Conservation (phyloP, 768 basidiomycete species). For the Hericium rajendrae region DNA sequence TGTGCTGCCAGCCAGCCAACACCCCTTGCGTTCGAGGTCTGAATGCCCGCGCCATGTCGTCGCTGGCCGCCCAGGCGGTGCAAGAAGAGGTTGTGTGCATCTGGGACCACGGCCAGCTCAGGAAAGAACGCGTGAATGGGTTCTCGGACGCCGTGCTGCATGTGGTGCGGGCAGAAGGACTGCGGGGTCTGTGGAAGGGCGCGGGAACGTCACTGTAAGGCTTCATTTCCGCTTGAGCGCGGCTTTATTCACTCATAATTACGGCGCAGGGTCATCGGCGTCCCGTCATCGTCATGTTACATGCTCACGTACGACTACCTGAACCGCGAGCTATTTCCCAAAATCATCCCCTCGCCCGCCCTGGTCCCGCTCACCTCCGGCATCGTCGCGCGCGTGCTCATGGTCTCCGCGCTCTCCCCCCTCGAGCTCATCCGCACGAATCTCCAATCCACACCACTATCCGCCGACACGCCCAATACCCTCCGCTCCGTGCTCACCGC, state of each 20-base stretch:
- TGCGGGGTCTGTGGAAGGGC: constrained; percentile 90
- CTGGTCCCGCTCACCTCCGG: constrained; percentile 74
- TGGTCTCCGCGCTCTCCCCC: constrained; percentile 75
- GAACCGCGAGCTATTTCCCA: constrained; percentile 49
- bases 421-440: constrained; percentile 91
- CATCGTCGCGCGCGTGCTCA: constrained; percentile 67
- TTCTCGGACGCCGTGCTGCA: constrained; percentile 79
- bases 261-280: constrained; percentile 63
- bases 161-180: constrained; percentile 74
- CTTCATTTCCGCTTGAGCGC: background rate
- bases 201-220: constrained; percentile 83
- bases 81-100: constrained; percentile 66
- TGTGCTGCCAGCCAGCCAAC: constrained; percentile 59
- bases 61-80: constrained; percentile 45
- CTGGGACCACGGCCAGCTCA: constrained; percentile 66
- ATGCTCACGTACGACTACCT: constrained; percentile 96
- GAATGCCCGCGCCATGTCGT: constrained; percentile 75
- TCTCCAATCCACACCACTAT: constrained; percentile 77
- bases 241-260: constrained; percentile 10
- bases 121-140: constrained; percentile 67
- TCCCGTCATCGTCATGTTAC: constrained; percentile 87
- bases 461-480: constrained; percentile 63
- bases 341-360: constrained; percentile 43
- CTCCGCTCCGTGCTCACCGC: constrained; percentile 64
- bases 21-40: constrained; percentile 14